phyloP scores from a whole-genome alignment of 1,284 basidiomycete species.

The Puccinia triticina region DNA sequence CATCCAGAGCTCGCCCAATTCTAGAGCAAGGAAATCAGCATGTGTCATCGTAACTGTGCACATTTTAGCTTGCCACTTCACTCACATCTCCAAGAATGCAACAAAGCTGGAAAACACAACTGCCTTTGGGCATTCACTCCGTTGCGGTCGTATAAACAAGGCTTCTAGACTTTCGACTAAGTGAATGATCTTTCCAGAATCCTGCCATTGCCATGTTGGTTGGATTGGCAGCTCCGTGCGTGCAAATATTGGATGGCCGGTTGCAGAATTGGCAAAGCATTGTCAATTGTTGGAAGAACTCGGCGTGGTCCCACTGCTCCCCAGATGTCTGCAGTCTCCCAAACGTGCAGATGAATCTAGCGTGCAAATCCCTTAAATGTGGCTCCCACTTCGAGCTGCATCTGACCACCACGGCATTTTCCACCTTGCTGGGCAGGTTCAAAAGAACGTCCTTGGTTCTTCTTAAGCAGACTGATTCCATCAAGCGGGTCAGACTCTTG shows the following conservation, averaged over 20 bases:
- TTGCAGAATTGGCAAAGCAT: background rate
- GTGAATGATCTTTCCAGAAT: background rate
- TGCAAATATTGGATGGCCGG: background rate
- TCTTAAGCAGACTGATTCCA: background rate
- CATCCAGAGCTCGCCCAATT: background rate
- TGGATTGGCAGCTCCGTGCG: background rate
- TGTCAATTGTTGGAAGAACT: constrained; percentile 6
- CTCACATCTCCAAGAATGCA: background rate
- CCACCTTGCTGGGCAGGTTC: background rate
- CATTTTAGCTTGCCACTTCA: too few species aligned
- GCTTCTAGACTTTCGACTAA: background rate
- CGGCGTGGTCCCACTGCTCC: background rate
- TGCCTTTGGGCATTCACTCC: background rate
- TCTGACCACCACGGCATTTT: background rate
- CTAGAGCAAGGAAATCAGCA: background rate
- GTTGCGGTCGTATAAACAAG: background rate
- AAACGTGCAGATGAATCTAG: background rate
- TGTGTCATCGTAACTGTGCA: too few species aligned
- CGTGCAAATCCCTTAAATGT: background rate
- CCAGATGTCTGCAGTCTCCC: background rate
- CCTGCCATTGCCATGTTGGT: background rate
- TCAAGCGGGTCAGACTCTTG: background rate
- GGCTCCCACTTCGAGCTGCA: background rate
- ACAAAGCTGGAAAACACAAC: constrained; percentile 13
- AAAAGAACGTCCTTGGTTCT: background rate